phyloP scores from a whole-genome alignment of 2,329 filamentous ascomycete species.

The Chrysoporthe deuterocubensis region DNA sequence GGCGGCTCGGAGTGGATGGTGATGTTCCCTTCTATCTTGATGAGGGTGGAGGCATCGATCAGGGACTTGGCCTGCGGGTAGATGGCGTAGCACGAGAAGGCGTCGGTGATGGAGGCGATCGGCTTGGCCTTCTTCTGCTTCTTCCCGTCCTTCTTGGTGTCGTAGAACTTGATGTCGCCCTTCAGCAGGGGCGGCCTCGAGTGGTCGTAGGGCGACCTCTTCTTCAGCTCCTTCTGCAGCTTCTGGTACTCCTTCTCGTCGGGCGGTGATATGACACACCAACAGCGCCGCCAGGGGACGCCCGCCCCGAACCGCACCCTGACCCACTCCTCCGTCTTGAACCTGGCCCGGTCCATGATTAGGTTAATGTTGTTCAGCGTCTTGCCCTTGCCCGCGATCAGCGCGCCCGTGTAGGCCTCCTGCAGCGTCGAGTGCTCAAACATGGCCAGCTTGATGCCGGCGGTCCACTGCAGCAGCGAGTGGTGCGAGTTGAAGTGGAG shows the following conservation, averaged over 20 bases:
- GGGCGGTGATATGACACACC: constrained; percentile 91
- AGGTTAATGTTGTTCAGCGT: constrained; percentile 84
- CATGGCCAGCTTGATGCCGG: constrained; percentile 90
- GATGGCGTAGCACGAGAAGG: constrained; percentile 91
- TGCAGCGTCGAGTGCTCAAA: constrained; percentile 92
- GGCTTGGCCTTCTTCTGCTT: constrained; percentile 85
- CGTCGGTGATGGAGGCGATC: constrained; percentile 89
- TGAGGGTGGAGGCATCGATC: constrained; percentile 89
- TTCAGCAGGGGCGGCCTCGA: constrained; percentile 69
- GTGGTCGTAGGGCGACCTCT: constrained; percentile 81
- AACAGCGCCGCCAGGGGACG: constrained; percentile 94
- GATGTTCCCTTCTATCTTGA: constrained; percentile 92
- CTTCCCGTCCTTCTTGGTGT: constrained; percentile 72
- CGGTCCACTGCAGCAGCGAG: constrained; percentile 93
- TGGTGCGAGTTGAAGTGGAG: constrained; percentile 96
- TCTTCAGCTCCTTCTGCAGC: constrained; percentile 80
- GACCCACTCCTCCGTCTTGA: constrained; percentile 89
- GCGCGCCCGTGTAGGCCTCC: constrained; percentile 93
- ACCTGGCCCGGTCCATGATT: constrained; percentile 81
- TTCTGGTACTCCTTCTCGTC: constrained; percentile 92
- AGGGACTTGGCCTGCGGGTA: constrained; percentile 94
- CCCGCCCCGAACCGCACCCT: constrained; percentile 94
- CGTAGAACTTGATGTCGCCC: constrained; percentile 94
- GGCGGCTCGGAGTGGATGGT: constrained; percentile 82
- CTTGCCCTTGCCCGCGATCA: constrained; percentile 95